Evolutionary conservation across 2,329 filamentous ascomycete species (phyloP), one percentile per base, ranked within the genome.

Genomic region (Talaromyces marneffei): DNA sequence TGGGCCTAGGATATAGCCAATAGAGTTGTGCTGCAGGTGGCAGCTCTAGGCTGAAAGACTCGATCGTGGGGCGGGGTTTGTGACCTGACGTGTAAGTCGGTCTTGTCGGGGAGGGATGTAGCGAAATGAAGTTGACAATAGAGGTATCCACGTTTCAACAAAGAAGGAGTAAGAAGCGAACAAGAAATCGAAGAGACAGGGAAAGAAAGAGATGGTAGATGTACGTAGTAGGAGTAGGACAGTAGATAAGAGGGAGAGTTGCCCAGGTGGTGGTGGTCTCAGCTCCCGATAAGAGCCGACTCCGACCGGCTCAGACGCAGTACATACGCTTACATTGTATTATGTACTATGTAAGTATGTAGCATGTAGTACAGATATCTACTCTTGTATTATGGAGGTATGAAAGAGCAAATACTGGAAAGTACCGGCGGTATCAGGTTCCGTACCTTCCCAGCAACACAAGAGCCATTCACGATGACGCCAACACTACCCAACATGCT

Each of bases 241-340:
- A 57, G 55, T 6, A 23, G 42, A 59, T 23, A 55, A 37, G 20
- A n/a, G n/a, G n/a, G n/a, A n/a, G n/a, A 33, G 31, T 7, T 16
- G 20, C 3, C 27, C 29, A 7, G 31, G n/a, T 48, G n/a, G n/a
- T n/a, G n/a, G n/a, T n/a, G n/a, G 31, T 54, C 20, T 54, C 52
- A 37, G 52, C 33, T 42, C 54, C 55, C 55, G 55, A 58, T 58
- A 48, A 58, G 55, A 58, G 31, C 56, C 56, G 56, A 48, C 39
- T 20, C 54, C 40, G 29, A 50, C 48, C 29, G 29, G 48, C 33
- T 55, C 52, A 33, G 29, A 52, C 14, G 31, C 50, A 20, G 16
- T 25, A 27, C 18, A 39, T 54, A 54, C 31, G 23, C 20, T 23
- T 25, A 54, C 52, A 23, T 35, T 10, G 10, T 35, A 6, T 12